Evolutionary conservation across 176 grass and related monocot genomes (phyloP), one percentile per base, ranked within the genome.

Genomic region (Cenchrus americanus): DNA sequence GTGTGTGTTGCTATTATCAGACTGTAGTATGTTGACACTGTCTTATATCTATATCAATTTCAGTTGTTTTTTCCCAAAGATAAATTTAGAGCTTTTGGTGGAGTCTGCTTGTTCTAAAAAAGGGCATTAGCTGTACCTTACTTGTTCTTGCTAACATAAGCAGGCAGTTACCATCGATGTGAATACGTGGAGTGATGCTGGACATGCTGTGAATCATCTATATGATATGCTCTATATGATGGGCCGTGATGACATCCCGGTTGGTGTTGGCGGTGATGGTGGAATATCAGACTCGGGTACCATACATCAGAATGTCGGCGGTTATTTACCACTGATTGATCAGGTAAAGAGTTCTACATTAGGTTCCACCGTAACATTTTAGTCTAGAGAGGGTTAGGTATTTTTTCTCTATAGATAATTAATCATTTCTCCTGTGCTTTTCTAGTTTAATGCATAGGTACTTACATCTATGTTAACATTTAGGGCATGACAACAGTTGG

Each of bases 141-240:
- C 9, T 42, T 60, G 58, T 69, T 2, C 2, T 23, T 68, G 18
- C 10, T 15, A 80, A 60, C 42, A 73, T 47, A 18, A 41, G 26
- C 86, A 97, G 90, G 90, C 88, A 30, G 59, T 97, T 58, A 92
- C 95, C 30, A 83, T 97, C n/a, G 83, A 59, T 72, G 81, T 71
- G 5, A 97, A 94, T 52, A 62, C 84, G 10, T 97, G 92, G 95
- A 89, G 78, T 7, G 86, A 97, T 66, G 90, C 88, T 15, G 95
- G 88, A 4, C 95, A 97, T 80, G 95, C 92, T 34, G 92, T 94
- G 48, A 97, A 94, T 73, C 88, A 94, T 23, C 1, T 91, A 8
- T 97, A 97, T 52, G 95, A 94, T 79, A 84, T 94, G 34, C 86
- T 94, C 44, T 94, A 94, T 80, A 97, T 94, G 95, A 97, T 97